phyloP scores from a whole-genome alignment of 805 yeast species.

The Ogataea polymorpha region DNA sequence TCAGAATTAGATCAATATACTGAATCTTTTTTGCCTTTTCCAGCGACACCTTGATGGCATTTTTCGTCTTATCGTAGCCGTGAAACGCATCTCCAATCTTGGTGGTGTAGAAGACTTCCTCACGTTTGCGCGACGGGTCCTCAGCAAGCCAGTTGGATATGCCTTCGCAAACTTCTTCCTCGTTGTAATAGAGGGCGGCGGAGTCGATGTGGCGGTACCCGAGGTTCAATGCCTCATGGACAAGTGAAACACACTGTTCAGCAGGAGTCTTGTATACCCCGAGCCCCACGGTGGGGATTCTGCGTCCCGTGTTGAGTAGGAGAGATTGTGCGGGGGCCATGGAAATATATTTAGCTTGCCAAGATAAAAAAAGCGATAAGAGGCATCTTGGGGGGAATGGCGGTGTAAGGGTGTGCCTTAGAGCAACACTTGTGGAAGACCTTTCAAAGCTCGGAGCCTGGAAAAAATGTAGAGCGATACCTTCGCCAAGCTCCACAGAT shows the following conservation, averaged over 20 bases:
- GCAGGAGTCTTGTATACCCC: slow-evolving; percentile 50
- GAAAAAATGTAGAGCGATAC: no score
- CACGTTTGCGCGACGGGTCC: slow-evolving; percentile 27
- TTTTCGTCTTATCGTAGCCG: slow-evolving; percentile 38
- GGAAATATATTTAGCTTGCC: no score
- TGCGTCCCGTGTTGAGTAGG: slow-evolving; percentile 32
- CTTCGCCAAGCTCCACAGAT: no score
- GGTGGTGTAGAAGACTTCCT: slow-evolving; percentile 41
- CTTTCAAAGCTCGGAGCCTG: no score
- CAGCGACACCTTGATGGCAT: slow-evolving; percentile 42
- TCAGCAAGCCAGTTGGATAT: slow-evolving; percentile 41
- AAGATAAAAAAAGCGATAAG: not conserved
- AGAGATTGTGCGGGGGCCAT: not conserved
- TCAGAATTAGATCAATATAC: slow-evolving; percentile 52
- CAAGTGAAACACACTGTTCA: slow-evolving; percentile 39
- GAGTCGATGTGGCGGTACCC: slow-evolving; percentile 78
- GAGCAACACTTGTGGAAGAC: no score
- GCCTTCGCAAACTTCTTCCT: slow-evolving; percentile 58
- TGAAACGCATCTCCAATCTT: slow-evolving; percentile 32
- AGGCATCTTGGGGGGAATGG: no score
- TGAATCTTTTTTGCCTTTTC: slow-evolving; percentile 39
- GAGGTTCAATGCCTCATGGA: slow-evolving; percentile 52
- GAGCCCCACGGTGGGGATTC: slow-evolving; percentile 55
- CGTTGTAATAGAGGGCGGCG: slow-evolving; percentile 65
- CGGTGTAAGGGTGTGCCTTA: no score